Base-by-base conservation (phyloP, 179 eudicot genomes). In the Gypsophila paniculata region DNA sequence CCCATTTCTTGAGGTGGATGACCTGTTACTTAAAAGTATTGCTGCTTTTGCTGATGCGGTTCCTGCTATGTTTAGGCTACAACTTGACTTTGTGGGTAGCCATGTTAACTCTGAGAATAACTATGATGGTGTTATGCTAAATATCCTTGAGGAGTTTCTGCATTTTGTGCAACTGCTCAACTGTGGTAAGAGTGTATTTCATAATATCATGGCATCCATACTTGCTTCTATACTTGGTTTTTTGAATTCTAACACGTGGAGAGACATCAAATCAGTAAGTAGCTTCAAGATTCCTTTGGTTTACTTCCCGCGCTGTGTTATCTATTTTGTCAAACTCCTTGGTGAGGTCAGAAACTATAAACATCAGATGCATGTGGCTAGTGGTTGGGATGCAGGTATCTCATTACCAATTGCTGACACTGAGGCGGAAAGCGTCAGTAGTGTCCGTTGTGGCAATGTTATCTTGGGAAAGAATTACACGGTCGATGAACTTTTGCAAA, bases 71-170 rank as follows among this genome's bases (percentile, higher is more conserved):
- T 90, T 95, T 78, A 80, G 85, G 81, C 71, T 80, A 19, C 82
- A 81, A 75, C 74, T 84, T 76, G 99, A 95, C 64, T 93, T 87
- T 78, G 83, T 75, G 64, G 83, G 74, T 78, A 75, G 74, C 79
- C 82, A 72, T 72, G 75, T 82, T 34, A 71, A 81, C 44, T 80
- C 77, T 39, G 99, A 95, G 63, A 81, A 76, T 78, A 79, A 79
- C 76, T 77, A 80, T 75, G 99, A 95, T 72, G 78, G 81, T 77
- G 85, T 80, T 59, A 74, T 84, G 38, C 61, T 93, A 65, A 73
- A 76, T 73, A 81, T 87, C 52, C 76, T 93, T 73, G 96, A 92
- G 71, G 99, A 90, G 82, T 92, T 90, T 76, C 86, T 92, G 68
- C 85, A 85, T 74, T 77, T 90, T 60, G 87, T 86, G 70, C 91